A percentile compares a stretch with the other conserved stretches of the same genome.
Evolutionary conservation across 1,284 basidiomycete species (phyloP).

Genomic region (Cronartium ribicola): DNA sequence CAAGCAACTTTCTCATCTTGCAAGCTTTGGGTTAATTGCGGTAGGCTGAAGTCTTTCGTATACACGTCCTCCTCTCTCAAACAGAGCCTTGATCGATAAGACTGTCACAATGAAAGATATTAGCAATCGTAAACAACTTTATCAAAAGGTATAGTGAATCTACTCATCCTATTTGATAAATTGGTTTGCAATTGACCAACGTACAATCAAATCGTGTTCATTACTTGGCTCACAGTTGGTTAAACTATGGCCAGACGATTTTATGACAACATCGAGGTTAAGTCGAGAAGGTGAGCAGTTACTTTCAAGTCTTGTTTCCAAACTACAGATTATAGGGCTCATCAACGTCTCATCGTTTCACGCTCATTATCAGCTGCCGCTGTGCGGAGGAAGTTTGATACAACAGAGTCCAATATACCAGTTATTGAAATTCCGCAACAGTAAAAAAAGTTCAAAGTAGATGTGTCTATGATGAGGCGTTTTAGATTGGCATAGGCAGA

Average conservation of each 20-base stretch:
- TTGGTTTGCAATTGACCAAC: neutral
- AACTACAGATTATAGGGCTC: too few relatives aligned
- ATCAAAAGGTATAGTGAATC: conserved; percentile 24
- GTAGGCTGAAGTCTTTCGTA: neutral
- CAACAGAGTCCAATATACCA: too few relatives aligned
- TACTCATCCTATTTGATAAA: neutral
- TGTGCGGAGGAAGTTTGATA: too few relatives aligned
- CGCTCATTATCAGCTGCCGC: too few relatives aligned
- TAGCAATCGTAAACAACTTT: conserved; percentile 33
- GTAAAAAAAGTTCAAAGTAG: too few relatives aligned
- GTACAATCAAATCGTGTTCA: neutral
- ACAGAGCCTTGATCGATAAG: conserved; percentile 37
- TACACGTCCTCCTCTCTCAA: neutral
- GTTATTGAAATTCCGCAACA: too few relatives aligned
- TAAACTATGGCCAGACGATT: conserved; percentile 38
- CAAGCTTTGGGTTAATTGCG: neutral
- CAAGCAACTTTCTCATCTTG: neutral
- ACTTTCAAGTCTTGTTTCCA: too few relatives aligned
- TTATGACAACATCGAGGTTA: conserved; percentile 34
- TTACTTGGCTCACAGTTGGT: conserved; percentile 11
- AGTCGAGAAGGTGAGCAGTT: conserved; percentile 28
- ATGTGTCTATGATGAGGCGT: too few relatives aligned
- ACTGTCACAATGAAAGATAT: conserved; percentile 34
- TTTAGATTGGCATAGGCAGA: too few relatives aligned
- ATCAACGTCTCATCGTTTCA: too few relatives aligned